Percentiles rank a stretch among this genome's conserved stretches.
phyloP scores from a whole-genome alignment of 2,329 filamentous ascomycete species.

The Phaeosphaeria sp. region DNA sequence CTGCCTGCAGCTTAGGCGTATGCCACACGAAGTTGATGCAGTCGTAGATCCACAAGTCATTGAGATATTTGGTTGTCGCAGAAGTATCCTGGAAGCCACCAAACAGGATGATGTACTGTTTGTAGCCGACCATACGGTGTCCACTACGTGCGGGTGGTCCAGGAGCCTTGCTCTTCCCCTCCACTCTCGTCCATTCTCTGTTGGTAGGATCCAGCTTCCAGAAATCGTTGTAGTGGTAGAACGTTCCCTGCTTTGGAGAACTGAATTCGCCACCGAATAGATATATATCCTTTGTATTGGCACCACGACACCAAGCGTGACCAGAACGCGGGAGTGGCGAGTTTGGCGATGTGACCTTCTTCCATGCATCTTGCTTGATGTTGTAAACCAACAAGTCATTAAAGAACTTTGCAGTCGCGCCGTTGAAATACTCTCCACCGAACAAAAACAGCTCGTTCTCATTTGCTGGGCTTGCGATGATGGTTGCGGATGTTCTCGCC shows the following conservation, averaged over 20 bases:
- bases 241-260: conserved; percentile 94
- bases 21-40: conserved; percentile 86
- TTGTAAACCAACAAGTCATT: conserved; percentile 73
- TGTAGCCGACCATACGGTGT: conserved; percentile 95
- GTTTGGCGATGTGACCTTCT: conserved; percentile 87
- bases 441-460: conserved; percentile 89
- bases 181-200: conserved; percentile 90
- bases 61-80: conserved; percentile 90
- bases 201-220: conserved; percentile 86
- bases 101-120: conserved; percentile 94
- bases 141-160: conserved; percentile 85
- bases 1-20: conserved; percentile 74
- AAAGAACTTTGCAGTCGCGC: conserved; percentile 76
- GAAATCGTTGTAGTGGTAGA: conserved; percentile 99
- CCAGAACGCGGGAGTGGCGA: conserved; percentile 88
- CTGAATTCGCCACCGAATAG: conserved; percentile 97
- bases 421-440: conserved; percentile 96
- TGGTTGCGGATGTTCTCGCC: conserved; percentile 77
- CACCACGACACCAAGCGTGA: conserved; percentile 92
- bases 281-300: conserved; percentile 84
- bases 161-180: conserved; percentile 79
- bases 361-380: conserved; percentile 88
- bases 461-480: conserved; percentile 86
- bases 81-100: conserved; percentile 98
- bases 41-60: conserved; percentile 96